A percentile compares a stretch with the other conserved stretches of the same genome.
Evolutionary conservation across 164 flowering plant genomes (phyloP).

Genomic region (Chimonanthus praecox): DNA sequence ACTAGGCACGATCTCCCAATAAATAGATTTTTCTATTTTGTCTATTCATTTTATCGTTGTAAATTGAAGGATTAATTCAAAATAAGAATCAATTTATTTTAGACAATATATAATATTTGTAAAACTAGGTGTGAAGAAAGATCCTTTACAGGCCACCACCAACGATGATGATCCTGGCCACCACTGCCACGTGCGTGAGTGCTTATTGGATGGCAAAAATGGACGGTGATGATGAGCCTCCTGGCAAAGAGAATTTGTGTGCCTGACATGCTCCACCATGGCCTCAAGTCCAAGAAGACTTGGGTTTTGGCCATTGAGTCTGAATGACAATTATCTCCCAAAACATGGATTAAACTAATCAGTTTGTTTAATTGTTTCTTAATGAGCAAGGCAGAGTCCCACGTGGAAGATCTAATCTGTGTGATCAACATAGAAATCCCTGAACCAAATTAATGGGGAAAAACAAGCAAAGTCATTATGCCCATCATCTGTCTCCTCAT

Average conservation of each 20-base stretch:
- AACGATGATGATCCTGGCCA: conserved; percentile 25
- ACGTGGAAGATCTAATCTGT: conserved; percentile 12
- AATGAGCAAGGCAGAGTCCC: conserved; percentile 4
- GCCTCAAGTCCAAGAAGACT: too few relatives aligned
- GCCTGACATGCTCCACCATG: conserved; percentile 11
- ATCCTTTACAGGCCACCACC: conserved; percentile 26
- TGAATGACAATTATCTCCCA: too few relatives aligned
- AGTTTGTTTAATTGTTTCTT: too few relatives aligned
- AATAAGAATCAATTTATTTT: too few relatives aligned
- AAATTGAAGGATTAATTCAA: too few relatives aligned
- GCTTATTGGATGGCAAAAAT: conserved; percentile 14
- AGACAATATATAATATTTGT: neutral
- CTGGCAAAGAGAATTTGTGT: conserved; percentile 17
- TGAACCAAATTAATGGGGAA: neutral
- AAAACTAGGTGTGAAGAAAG: conserved; percentile 32
- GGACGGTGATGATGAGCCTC: neutral
- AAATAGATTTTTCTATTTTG: too few relatives aligned
- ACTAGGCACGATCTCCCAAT: too few relatives aligned
- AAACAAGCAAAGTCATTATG: conserved; percentile 6
- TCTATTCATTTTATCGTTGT: too few relatives aligned
- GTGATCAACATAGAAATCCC: conserved; percentile 13
- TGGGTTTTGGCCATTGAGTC: too few relatives aligned
- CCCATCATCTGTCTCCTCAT: conserved; percentile 8
- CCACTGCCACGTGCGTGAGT: conserved; percentile 23
- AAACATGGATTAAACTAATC: too few relatives aligned